Evolutionary conservation across 2,329 filamentous ascomycete species (phyloP), one percentile per base, ranked within the genome.

Genomic region (Sporothrix protearum): DNA sequence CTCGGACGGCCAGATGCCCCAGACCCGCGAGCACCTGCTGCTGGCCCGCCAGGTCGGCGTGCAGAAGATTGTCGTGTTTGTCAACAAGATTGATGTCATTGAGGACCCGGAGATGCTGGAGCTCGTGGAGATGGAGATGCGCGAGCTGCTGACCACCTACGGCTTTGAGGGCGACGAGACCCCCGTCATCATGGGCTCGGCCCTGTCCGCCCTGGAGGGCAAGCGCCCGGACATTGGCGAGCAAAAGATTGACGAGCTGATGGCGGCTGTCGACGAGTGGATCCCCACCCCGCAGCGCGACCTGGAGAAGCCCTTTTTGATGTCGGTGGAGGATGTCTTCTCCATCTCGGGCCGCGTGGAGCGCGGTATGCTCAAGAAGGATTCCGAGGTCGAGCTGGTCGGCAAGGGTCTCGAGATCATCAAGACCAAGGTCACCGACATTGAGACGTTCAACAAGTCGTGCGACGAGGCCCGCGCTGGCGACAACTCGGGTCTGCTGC

Each of bases 81-180:
- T 99, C 83, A 99, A 99, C 92, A 99, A 99, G 89, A 88, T 98
- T 81, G 96, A 99, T 82, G 93, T 94, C 76, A 89, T 99, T 75
- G 95, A 98, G 77, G 96, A 99, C 86, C 92, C 93, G 74, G 96
- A 99, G 85, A 99, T 99, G 96, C 89, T 99, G 89, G 96, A 99
- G 86, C 92, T 99, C 73, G 96, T 99, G 81, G 96, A 99, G 89
- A 97, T 99, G 92, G 96, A 99, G 87, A 99, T 99, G 96, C 93
- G 96, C 80, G 96, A 99, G 85, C 90, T 99, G 71, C 91, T 99
- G 73, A 89, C 80, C 79, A 91, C 90, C 77, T 99, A 99, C 83
- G 94, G 94, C 74, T 99, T 99, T 82, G 96, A 99, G 84, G 96
- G 96, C 77, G 96, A 99, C 79, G 93, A 98, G 71, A 99, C 96